Percentiles rank a stretch among this genome's conserved stretches.
phyloP scores from a whole-genome alignment of 2,329 filamentous ascomycete genomes.

The Monilinia vaccinii-corymbosi region DNA sequence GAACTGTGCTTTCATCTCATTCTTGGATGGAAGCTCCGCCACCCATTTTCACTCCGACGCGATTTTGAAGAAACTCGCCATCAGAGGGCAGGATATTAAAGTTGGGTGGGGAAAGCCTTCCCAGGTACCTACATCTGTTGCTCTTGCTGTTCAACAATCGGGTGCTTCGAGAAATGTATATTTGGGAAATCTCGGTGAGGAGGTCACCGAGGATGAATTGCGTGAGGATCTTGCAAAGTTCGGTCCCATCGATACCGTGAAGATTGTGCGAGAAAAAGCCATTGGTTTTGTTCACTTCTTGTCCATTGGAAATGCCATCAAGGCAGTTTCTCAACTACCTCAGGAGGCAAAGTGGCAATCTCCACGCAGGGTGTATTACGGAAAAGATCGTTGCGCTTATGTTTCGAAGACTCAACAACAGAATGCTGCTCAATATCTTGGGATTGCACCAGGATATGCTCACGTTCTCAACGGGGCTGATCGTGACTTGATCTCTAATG shows the following conservation, averaged over 20 bases:
- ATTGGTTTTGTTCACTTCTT: conserved; percentile 98
- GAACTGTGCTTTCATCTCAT: conserved; percentile 99
- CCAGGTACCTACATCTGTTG: conserved; percentile 93
- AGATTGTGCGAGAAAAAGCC: conserved; percentile 94
- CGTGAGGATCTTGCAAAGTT: conserved; percentile 95
- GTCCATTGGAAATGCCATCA: conserved; percentile 96
- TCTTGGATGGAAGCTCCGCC: conserved; percentile 92
- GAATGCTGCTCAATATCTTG: conserved; percentile 95
- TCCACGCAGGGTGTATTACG: conserved; percentile 93
- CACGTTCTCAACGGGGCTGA: conserved; percentile 95
- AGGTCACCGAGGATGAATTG: conserved; percentile 82
- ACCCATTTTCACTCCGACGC: conserved; percentile 99
- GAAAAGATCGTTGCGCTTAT: conserved; percentile 96
- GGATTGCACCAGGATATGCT: conserved; percentile 92
- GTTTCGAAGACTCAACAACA: conserved; percentile 99
- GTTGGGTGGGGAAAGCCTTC: conserved; percentile 99
- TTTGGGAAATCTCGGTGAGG: conserved; percentile 84
- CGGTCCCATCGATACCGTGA: conserved; percentile 91
- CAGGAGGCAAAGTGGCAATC: conserved; percentile 97
- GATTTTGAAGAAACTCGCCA: conserved; percentile 98
- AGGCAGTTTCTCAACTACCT: conserved; percentile 90
- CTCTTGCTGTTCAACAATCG: conserved; percentile 94
- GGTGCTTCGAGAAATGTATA: conserved; percentile 96
- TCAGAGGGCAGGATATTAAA: conserved; percentile 98
- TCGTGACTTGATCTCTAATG: conserved; percentile 91